phyloP scores from a whole-genome alignment of 2,329 filamentous ascomycete species.

The Aspergillus aculeatus region DNA sequence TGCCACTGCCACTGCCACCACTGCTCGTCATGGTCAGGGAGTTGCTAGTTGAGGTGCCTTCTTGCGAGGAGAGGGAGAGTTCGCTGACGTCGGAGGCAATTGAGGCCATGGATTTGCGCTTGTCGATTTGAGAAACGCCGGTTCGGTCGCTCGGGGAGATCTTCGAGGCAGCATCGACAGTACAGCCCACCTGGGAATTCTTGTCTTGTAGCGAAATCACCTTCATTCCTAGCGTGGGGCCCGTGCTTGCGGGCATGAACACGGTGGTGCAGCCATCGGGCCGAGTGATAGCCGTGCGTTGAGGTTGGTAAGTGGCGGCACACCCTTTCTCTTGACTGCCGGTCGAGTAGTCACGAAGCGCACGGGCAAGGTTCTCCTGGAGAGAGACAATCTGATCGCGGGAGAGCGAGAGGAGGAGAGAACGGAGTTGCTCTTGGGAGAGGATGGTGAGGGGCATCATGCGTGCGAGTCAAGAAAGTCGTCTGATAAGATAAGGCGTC shows the following conservation, averaged over 20 bases:
- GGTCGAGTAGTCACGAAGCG: constrained; percentile 65
- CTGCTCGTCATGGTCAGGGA: constrained; percentile 2
- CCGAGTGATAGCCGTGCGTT: constrained; percentile 59
- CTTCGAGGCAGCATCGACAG: constrained; percentile 33
- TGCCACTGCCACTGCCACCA: constrained; percentile 11
- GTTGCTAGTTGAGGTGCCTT: constrained; percentile 17
- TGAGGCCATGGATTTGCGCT: constrained; percentile 34
- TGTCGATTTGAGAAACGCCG: constrained; percentile 15
- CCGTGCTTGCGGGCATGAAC: constrained; percentile 66
- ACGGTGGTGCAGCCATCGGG: constrained; percentile 62
- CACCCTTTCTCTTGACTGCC: constrained; percentile 59
- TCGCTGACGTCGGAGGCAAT: constrained; percentile 36
- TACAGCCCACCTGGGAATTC: constrained; percentile 27
- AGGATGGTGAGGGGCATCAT: constrained; percentile 62
- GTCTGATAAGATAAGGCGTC: neutral
- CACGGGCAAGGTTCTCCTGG: constrained; percentile 58
- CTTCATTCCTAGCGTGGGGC: constrained; percentile 62
- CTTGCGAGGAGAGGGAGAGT: constrained; percentile 36
- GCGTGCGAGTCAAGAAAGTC: neutral
- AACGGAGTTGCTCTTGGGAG: constrained; percentile 55
- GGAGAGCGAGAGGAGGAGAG: constrained; percentile 55
- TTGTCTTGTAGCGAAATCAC: constrained; percentile 57
- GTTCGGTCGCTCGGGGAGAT: neutral
- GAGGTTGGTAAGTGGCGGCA: constrained; percentile 61
- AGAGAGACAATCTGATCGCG: constrained; percentile 58